Base-by-base conservation (phyloP, 2,329 filamentous ascomycete species). In the Dactylellina parvicollis region DNA sequence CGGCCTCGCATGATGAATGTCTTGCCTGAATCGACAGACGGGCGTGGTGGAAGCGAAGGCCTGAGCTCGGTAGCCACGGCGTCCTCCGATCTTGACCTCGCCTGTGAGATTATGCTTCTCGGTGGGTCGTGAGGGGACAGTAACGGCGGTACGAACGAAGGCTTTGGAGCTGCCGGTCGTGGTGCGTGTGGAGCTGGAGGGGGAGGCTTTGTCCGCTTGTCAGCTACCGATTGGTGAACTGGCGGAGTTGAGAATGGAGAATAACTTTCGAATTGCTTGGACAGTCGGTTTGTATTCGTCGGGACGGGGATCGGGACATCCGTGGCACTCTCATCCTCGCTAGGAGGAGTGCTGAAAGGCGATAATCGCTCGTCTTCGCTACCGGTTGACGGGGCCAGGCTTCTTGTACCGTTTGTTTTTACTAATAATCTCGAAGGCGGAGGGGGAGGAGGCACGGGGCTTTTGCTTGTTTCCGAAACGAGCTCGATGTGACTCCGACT, bases 121-220 rank as follows among this genome's bases (percentile, higher is more conserved):
- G 52, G 34, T 32, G 22, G n/a, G 20, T 57, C 62, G 4, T 56
- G 56, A 30, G 61, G 55, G 10, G 73, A 71, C 4, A 54, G 60
- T 18, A 49, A 40, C 8, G 59, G 70, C 4, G 55, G 61, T 36
- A 62, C 59, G 36, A 62, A 56, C 7, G 57, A 56, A 34, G 70
- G 32, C 26, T 65, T 75, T 5, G 81, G 80, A 26, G 79, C 79
- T 64, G 82, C 79, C 56, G 73, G 74, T 75, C 57, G 75, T 71
- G 60, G 74, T 24, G 79, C 70, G 24, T 77, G 74, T 47, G 77
- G 72, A 18, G 73, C 72, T n/a, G 73, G 59, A 28, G 67, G 52
- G 20, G 66, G 56, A 7, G 55, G 55, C 65, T 77, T 67, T 28
- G 42, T 16, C 30, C 75, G 60, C 46, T 76, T 71, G 24, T 71